Evolutionary conservation across 169 alveolate species (phyloP).

Genomic region (Plasmodium cynomolgi): DNA sequence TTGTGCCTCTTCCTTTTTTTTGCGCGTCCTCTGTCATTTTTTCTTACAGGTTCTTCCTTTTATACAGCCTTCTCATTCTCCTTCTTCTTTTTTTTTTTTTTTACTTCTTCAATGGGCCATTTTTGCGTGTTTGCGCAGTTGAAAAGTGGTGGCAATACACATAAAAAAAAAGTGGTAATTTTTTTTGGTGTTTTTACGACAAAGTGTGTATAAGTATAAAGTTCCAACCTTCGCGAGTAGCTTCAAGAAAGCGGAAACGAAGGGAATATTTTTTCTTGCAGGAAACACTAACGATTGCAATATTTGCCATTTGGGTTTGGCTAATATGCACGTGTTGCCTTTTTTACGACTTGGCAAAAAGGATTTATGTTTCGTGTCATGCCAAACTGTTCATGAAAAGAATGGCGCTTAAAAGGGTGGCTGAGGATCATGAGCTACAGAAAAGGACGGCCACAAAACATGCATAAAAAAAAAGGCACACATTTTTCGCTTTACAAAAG

Average conservation of each 20-base stretch:
- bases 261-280: background rate
- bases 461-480: background rate
- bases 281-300: background rate
- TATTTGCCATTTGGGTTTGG: background rate
- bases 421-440: background rate
- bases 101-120: background rate
- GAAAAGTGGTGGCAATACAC: background rate
- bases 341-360: background rate
- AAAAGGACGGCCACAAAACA: background rate
- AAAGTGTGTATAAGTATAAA: background rate
- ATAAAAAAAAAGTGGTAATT: background rate
- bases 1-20: background rate
- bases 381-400: constrained; percentile 20
- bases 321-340: background rate
- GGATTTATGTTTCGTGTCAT: background rate
- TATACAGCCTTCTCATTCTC: background rate
- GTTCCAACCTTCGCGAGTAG: background rate
- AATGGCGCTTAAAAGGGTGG: background rate
- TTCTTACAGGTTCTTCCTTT: background rate
- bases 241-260: background rate
- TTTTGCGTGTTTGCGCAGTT: background rate
- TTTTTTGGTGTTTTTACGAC: background rate
- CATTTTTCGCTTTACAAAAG: background rate
- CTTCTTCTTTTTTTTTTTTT: background rate
- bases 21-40: background rate